A percentile compares a stretch with the other conserved stretches of the same genome.
phyloP scores from a whole-genome alignment of 768 basidiomycete genomes.

The Lactarius evosmus region DNA sequence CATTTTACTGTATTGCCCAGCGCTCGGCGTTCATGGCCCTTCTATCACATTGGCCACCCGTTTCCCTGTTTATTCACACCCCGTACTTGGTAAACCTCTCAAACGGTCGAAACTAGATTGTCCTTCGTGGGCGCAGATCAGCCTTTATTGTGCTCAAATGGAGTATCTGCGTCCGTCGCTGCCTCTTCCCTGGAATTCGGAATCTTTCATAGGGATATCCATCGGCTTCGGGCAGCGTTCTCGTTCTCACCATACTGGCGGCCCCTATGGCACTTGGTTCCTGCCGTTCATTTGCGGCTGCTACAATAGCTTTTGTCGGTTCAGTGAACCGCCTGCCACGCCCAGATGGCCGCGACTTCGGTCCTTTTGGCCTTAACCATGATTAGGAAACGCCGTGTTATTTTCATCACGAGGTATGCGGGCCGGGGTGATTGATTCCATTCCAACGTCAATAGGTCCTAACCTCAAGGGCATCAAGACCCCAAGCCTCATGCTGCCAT shows the following conservation, averaged over 20 bases:
- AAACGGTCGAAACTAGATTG: background rate
- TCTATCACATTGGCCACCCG: background rate
- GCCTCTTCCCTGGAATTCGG: background rate
- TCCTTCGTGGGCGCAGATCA: background rate
- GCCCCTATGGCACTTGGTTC: background rate
- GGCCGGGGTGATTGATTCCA: background rate
- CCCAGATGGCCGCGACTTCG: background rate
- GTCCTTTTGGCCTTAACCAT: background rate
- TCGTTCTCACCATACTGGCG: background rate
- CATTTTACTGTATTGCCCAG: background rate
- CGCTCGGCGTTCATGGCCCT: background rate
- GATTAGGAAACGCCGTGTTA: background rate
- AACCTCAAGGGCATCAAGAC: too few species aligned
- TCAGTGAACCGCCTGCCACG: background rate
- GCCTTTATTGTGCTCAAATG: background rate
- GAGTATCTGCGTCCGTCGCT: too few species aligned
- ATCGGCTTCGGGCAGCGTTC: background rate
- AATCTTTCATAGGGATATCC: background rate
- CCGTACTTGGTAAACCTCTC: background rate
- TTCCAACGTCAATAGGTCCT: background rate
- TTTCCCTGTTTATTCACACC: background rate
- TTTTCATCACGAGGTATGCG: background rate
- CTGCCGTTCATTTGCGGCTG: background rate
- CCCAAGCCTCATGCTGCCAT: constrained; percentile 2
- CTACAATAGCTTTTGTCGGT: background rate